phyloP scores from a whole-genome alignment of 306 rosid genomes.

The Cucumis hystrix region DNA sequence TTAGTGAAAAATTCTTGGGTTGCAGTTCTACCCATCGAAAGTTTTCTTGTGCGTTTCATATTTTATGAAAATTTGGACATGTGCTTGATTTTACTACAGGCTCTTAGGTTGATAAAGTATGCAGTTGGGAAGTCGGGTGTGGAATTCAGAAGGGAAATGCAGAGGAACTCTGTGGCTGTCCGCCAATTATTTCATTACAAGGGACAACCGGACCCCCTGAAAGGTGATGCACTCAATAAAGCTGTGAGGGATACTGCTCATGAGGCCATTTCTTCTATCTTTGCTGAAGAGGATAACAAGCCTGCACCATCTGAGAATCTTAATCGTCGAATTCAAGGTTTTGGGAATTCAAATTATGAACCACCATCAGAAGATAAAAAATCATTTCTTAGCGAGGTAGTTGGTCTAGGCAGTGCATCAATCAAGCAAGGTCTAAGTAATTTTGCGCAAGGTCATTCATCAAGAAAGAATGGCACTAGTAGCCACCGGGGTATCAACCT shows the following conservation, averaged over 20 bases:
- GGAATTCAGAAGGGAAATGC: conserved; percentile 98
- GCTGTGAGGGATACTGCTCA: conserved; percentile 90
- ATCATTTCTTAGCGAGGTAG: conserved; percentile 93
- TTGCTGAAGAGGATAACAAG: conserved; percentile 62
- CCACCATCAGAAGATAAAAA: conserved; percentile 50
- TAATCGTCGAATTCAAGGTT: conserved; percentile 84
- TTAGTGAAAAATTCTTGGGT: not conserved
- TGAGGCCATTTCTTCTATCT: conserved; percentile 69
- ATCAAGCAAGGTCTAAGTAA: conserved; percentile 83
- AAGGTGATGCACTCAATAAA: conserved; percentile 92
- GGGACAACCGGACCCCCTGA: conserved; percentile 83
- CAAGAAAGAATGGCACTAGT: conserved; percentile 67
- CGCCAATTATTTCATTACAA: conserved; percentile 84
- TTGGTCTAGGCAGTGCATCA: conserved; percentile 91
- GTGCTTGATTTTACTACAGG: conserved; percentile 32
- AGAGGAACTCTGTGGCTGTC: conserved; percentile 82
- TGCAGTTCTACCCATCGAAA: not conserved
- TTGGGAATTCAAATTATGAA: conserved; percentile 75
- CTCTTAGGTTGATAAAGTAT: conserved; percentile 85
- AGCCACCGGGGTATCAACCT: conserved; percentile 80
- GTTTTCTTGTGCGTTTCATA: not conserved
- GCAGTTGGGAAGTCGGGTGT: conserved; percentile 84
- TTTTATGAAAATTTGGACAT: not conserved
- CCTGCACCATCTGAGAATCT: conserved; percentile 69
- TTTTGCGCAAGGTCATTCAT: conserved; percentile 65